Evolutionary conservation across 1,284 basidiomycete genomes (phyloP).

Genomic region (Cutaneotrichosporon mucoides): DNA sequence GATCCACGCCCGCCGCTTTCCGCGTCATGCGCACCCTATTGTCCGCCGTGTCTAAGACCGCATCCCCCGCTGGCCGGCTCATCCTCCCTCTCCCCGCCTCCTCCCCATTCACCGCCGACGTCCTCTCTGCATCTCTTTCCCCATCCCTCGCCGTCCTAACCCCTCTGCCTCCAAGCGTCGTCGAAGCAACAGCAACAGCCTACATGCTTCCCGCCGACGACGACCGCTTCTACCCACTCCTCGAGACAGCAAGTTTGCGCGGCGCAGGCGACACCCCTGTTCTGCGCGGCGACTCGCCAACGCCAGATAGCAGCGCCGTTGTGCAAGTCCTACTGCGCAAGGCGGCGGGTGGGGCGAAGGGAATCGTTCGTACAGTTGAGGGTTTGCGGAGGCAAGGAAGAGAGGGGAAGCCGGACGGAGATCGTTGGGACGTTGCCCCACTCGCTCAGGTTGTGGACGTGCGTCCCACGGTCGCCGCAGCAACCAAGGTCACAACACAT

Average conservation of each 20-base stretch:
- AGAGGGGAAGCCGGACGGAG: no score
- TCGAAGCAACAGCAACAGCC: conserved; percentile 60
- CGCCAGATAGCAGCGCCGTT: conserved; percentile 11
- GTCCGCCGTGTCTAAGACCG: conserved; percentile 5
- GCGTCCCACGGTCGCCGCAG: conserved; percentile 3
- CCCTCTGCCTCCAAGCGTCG: conserved; percentile 65
- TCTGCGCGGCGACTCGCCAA: conserved; percentile 17
- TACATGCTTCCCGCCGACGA: conserved; percentile 56
- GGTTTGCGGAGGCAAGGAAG: neutral
- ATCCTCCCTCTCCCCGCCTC: conserved; percentile 60
- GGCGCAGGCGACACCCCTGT: conserved; percentile 24
- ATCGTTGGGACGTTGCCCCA: neutral
- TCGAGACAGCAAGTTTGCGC: conserved; percentile 30
- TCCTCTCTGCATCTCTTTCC: conserved; percentile 63
- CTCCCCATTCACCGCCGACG: conserved; percentile 56
- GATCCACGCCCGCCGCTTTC: conserved; percentile 19
- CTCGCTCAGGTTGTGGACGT: conserved; percentile 12
- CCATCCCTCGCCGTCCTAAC: conserved; percentile 62
- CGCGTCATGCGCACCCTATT: conserved; percentile 31
- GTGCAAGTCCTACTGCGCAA: conserved; percentile 42
- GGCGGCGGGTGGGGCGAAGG: conserved; percentile 46
- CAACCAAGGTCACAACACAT: conserved; percentile 51
- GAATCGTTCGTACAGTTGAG: conserved; percentile 37
- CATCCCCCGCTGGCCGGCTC: conserved; percentile 52
- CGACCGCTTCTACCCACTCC: conserved; percentile 31